Evolutionary conservation across 768 basidiomycete genomes (phyloP).

Genomic region (Tulasnella sp.): DNA sequence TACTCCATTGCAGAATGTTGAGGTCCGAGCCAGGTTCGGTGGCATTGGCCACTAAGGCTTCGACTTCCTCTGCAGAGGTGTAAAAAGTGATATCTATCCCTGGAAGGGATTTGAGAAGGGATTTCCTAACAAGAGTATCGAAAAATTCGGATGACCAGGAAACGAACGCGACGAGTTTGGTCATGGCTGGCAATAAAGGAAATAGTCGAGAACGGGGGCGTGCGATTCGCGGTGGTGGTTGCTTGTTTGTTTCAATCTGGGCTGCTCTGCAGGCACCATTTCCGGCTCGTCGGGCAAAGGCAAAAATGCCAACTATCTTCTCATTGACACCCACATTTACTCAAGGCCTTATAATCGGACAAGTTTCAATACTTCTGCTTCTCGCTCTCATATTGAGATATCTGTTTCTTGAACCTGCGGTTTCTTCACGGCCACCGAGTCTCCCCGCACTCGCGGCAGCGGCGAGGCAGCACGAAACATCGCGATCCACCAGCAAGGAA

Average conservation of each 20-base stretch:
- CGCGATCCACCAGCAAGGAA: not conserved
- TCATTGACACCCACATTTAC: constrained; percentile 86
- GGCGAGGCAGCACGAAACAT: constrained; percentile 7
- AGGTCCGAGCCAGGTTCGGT: constrained; percentile 24
- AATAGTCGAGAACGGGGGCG: not conserved
- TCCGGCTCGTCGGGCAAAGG: not conserved
- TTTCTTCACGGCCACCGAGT: not conserved
- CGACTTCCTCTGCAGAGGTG: not conserved
- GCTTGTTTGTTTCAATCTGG: not conserved
- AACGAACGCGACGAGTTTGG: constrained; percentile 34
- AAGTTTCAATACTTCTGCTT: constrained; percentile 75
- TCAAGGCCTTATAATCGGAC: constrained; percentile 87
- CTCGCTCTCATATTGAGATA: constrained; percentile 81
- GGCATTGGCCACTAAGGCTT: not conserved
- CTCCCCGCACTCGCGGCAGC: constrained; percentile 19
- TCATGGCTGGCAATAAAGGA: not conserved
- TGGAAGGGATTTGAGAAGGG: not conserved
- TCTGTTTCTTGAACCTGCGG: constrained; percentile 71
- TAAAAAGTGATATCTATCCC: not conserved
- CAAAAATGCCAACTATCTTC: constrained; percentile 36
- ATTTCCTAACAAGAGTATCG: constrained; percentile 28
- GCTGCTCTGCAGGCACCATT: not conserved
- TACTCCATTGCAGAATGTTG: constrained; percentile 61
- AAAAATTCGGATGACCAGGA: constrained; percentile 51
- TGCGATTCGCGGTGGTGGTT: not conserved